Evolutionary conservation across 257 asterid species (phyloP).

Genomic region (Linaria vulgaris): DNA sequence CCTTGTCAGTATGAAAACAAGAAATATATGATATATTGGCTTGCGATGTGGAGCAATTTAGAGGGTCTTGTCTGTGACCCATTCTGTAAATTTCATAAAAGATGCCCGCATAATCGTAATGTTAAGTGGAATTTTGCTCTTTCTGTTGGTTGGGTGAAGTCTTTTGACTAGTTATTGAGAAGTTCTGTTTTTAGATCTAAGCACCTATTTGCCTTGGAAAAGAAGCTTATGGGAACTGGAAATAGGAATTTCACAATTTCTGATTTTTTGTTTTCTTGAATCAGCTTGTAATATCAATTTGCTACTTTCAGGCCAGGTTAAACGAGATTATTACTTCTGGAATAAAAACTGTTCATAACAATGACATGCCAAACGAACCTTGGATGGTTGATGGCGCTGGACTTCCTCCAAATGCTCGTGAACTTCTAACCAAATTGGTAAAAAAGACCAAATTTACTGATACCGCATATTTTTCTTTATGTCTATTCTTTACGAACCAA

Average conservation of each 20-base stretch:
- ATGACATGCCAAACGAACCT: conserved; percentile 53
- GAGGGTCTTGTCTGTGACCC: too few species aligned
- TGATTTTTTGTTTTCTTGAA: conserved; percentile 5
- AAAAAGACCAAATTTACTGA: conserved; percentile 9
- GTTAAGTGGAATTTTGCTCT: not conserved
- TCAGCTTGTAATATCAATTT: conserved; percentile 1
- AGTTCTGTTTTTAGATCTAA: conserved; percentile 8
- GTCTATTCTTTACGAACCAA: not conserved
- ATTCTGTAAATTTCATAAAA: too few species aligned
- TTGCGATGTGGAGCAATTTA: too few species aligned
- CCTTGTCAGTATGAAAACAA: too few species aligned
- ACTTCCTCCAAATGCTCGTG: conserved; percentile 68
- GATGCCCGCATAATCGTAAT: too few species aligned
- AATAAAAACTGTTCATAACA: conserved; percentile 30
- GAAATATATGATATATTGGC: too few species aligned
- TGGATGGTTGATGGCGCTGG: conserved; percentile 98
- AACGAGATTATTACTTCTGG: conserved; percentile 76
- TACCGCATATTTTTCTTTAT: conserved; percentile 6
- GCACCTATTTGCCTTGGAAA: conserved; percentile 6
- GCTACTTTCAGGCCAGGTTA: conserved; percentile 62
- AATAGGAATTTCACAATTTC: not conserved
- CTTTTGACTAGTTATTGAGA: conserved; percentile 11
- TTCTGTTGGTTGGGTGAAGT: not conserved
- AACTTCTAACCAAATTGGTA: conserved; percentile 81
- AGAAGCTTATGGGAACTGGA: not conserved